Evolutionary conservation across 2,329 filamentous ascomycete species (phyloP), one percentile per base, ranked within the genome.

Genomic region (Pseudopyrenochaeta lycopersici): DNA sequence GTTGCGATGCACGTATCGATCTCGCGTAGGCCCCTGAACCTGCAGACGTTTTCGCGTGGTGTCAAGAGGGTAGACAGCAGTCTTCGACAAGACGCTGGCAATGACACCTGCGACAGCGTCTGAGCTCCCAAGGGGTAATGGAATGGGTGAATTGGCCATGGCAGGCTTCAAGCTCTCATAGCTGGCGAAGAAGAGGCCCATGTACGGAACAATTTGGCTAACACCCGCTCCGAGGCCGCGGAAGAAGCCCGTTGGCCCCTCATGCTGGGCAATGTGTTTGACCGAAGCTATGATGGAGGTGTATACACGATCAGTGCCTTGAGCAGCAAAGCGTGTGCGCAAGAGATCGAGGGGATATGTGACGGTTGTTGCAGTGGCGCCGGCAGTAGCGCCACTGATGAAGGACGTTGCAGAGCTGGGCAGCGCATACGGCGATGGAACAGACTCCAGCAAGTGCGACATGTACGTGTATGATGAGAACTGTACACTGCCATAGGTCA

Each of bases 271-370:
- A 63, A 99, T 99, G 18, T 91, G 87, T 39, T 79, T 77, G 6
- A 98, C 71, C 1, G 92, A 92, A 14, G 82, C 78, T 17, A 83
- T 66, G 14, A 99, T 81, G 3, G 88, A 91, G 1, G 78, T 66
- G 74, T 99, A 98, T n/a, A 98, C 84, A 42, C 85, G 87, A 52
- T 92, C 82, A 58, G 77, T 88, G 9, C 94, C 94, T 77, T 98
- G 94, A 0, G 95, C 95, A n/a, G 95, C 95, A 76, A 99, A 99
- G 4, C 95, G 88, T 32, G 95, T 99, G 52, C 95, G 88, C 33
- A 99, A 82, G 11, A 99, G 84, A 77, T 99, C 95, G 48, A 98
- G 85, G 18, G 95, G 95, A 77, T 99, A 99, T 50, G 95, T 98
- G 3, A 83, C 79, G 4, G 88, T 88, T 0, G 95, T 98, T 23